Base-by-base conservation (phyloP, 768 basidiomycete species). In the Leccinum olivaceopallidum region DNA sequence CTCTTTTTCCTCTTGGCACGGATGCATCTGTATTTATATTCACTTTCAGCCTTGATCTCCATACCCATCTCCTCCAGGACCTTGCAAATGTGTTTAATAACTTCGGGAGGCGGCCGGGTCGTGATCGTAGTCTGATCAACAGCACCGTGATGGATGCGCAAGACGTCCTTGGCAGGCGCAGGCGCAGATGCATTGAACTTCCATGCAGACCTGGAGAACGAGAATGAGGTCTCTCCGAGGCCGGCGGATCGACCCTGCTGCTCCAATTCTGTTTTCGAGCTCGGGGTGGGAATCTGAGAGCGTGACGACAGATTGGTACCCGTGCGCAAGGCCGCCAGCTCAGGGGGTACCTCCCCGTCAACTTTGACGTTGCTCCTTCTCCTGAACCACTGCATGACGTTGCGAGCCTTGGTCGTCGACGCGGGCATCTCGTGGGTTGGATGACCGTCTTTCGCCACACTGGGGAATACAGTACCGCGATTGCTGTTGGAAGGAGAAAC, bases 331-430 rank as follows among this genome's bases (percentile, higher is more conserved):
- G 57, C 13, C 4, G 58, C 63, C 7, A 61, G 24, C 16, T 60
- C 65, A 3, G 67, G 39, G 24, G 63, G 63, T 30, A 60, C 67
- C 26, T 69, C 76, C 54, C 60, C 65, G 44, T 68, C 74, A 58
- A 65, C 71, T 68, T 71, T 74, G 56, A 53, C 72, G 3, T 85
- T 88, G 69, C 86, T 88, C 75, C 83, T 84, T 58, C 82, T 83
- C 74, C 90, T 81, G 84, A 99, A 98, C 97, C 97, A 99, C 65
- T 95, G 89, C 96, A 98, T 98, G 56, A 99, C 97, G 70, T 90
- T 94, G 73, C 87, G 87, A 5, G 96, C 95, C 73, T 95, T 91
- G 75, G 83, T 87, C n/a, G 92, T 85, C 62, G 91, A 88, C 16
- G 87, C 90, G 2, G 83, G 82, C 76, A 88, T 77, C 44, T 79